phyloP scores from a whole-genome alignment of 192 early-diverging fungal species.

The Mortierella antarctica region DNA sequence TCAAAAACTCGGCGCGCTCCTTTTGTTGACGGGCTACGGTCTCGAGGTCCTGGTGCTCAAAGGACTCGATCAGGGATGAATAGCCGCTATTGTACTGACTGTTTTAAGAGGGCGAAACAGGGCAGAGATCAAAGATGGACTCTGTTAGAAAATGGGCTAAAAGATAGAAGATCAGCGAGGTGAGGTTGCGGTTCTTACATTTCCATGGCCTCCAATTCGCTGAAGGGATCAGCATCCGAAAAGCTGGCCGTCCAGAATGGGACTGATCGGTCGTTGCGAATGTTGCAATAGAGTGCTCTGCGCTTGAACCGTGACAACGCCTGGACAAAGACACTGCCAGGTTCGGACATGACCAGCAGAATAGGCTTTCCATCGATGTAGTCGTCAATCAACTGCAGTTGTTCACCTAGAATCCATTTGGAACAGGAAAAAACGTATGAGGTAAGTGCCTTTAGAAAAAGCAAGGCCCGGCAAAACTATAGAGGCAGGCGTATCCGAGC shows the following conservation, averaged over 20 bases:
- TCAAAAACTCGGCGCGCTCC: conserved; percentile 9
- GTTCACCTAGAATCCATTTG: conserved; percentile 37
- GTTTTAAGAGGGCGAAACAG: not conserved
- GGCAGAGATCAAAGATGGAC: not conserved
- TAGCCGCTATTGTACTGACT: conserved; percentile 48
- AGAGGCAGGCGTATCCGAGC: not conserved
- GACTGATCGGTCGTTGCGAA: conserved; percentile 63
- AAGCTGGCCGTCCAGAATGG: conserved; percentile 72
- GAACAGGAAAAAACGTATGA: not conserved
- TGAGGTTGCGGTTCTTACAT: conserved; percentile 49
- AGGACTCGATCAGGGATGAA: conserved; percentile 49
- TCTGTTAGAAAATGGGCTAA: not conserved
- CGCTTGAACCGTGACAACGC: conserved; percentile 57
- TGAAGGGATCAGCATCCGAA: conserved; percentile 57
- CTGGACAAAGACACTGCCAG: conserved; percentile 53
- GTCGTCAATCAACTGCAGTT: conserved; percentile 56
- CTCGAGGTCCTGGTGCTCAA: conserved; percentile 28
- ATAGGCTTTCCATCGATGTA: conserved; percentile 51
- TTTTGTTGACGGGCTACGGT: conserved; percentile 11
- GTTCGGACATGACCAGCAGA: conserved; percentile 52
- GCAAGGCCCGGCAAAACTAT: not conserved
- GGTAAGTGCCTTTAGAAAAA: not conserved
- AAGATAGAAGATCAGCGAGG: not conserved
- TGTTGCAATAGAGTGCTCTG: conserved; percentile 61
- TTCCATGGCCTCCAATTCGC: conserved; percentile 49